Percentiles rank a stretch among this genome's conserved stretches.
Evolutionary conservation across 768 basidiomycete genomes (phyloP).

Genomic region (Peribolospora kevripleyi): DNA sequence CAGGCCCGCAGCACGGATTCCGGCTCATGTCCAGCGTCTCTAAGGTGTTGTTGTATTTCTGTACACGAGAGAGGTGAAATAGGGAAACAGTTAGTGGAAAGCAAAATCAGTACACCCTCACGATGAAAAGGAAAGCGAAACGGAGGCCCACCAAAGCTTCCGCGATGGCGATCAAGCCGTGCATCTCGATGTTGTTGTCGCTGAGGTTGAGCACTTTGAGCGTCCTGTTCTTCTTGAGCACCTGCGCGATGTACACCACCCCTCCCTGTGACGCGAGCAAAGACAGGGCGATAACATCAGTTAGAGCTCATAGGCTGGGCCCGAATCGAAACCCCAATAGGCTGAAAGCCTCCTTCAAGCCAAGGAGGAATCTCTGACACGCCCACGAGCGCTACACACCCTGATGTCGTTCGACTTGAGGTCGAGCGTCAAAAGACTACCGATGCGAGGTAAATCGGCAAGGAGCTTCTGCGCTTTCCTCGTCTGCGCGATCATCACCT

Average conservation of each 20-base stretch:
- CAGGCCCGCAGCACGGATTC: constrained; percentile 79
- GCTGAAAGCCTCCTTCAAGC: background rate
- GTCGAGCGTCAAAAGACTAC: constrained; percentile 68
- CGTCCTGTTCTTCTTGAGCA: constrained; percentile 83
- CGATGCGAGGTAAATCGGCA: constrained; percentile 61
- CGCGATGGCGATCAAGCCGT: constrained; percentile 52
- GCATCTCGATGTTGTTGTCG: constrained; percentile 76
- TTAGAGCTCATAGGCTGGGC: background rate
- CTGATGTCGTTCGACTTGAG: constrained; percentile 74
- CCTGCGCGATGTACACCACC: constrained; percentile 74
- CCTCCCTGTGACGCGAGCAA: constrained; percentile 28
- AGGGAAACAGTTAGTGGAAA: background rate
- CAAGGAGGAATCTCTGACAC: too few species aligned
- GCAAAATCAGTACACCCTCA: background rate
- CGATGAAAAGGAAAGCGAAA: background rate
- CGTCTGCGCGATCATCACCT: constrained; percentile 14
- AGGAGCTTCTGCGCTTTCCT: constrained; percentile 54
- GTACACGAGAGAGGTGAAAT: background rate
- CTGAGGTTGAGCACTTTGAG: constrained; percentile 79
- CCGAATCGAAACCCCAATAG: constrained; percentile 3
- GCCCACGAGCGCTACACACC: constrained; percentile 26
- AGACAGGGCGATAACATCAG: background rate
- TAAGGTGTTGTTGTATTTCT: constrained; percentile 86
- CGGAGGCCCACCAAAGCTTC: constrained; percentile 51
- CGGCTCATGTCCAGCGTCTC: constrained; percentile 83